These are phyloP conservation scores for Cucurbita moschata DNA, from an alignment of 306 rosid species.

Conservation along the genomic window DNA sequence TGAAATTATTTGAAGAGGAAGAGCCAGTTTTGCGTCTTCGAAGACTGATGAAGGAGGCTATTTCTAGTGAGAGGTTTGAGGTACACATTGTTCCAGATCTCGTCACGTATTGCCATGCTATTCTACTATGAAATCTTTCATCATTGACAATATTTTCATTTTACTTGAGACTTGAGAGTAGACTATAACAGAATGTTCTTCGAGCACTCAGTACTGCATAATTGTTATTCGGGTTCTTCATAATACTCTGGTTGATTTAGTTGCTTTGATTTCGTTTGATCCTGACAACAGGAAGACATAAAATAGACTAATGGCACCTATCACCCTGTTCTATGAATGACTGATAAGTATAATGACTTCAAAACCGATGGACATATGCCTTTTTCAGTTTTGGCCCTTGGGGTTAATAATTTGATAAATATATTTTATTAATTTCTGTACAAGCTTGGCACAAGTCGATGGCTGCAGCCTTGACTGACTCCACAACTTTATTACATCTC, in stretches of 20 bases:
- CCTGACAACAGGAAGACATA: background rate
- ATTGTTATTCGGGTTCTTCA: background rate
- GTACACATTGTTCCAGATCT: conserved; percentile 17
- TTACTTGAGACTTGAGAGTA: background rate
- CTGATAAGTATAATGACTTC: background rate
- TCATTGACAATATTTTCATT: background rate
- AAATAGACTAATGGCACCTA: background rate
- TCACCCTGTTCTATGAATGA: background rate
- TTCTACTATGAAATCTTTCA: background rate
- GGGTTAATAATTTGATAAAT: background rate
- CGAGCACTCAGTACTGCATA: background rate
- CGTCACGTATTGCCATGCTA: background rate
- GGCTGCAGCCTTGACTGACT: background rate
- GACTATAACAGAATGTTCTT: background rate
- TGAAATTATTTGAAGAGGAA: conserved; percentile 63
- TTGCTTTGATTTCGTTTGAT: no score
- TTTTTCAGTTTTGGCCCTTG: background rate
- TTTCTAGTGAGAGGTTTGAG: conserved; percentile 66
- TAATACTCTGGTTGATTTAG: background rate
- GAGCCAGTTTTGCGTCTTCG: conserved; percentile 74
- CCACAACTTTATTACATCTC: background rate
- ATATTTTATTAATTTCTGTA: background rate
- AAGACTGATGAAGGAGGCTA: conserved; percentile 54
- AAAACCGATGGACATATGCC: background rate
- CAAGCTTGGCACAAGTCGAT: background rate